Evolutionary conservation across 768 basidiomycete species (phyloP).

Genomic region (Chalciporus piperatus): DNA sequence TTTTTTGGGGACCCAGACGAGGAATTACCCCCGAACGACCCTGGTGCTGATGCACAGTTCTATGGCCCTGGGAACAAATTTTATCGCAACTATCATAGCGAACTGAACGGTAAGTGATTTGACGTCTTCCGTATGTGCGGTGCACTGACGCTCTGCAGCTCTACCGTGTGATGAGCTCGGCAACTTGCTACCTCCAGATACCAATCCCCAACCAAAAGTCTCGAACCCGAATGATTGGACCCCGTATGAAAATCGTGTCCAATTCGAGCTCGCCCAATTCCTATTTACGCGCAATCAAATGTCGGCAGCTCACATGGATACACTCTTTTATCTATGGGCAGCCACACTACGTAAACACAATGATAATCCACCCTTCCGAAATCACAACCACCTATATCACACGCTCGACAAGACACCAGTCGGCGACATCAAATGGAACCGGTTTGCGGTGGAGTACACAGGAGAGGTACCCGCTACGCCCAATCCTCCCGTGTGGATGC

Average conservation of each 20-base stretch:
- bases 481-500: constrained; percentile 23
- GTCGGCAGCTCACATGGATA: constrained; percentile 18
- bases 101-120: constrained; percentile 1
- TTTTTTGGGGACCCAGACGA: not conserved
- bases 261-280: constrained; percentile 23
- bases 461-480: constrained; percentile 1
- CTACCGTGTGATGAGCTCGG: constrained; percentile 2
- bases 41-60: not conserved
- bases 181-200: not conserved
- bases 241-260: constrained; percentile 7
- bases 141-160: not conserved
- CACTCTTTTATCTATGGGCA: constrained; percentile 21
- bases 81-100: constrained; percentile 2
- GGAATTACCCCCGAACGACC: not conserved
- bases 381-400: not conserved
- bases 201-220: too few relatives aligned
- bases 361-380: not conserved
- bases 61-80: constrained; percentile 1
- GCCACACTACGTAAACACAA: not conserved
- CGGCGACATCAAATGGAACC: constrained; percentile 39
- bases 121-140: not conserved
- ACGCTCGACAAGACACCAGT: constrained; percentile 35
- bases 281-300: constrained; percentile 19
- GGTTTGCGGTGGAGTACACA: constrained; percentile 27
- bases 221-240: constrained; percentile 14